Evolutionary conservation across 2,329 filamentous ascomycete species (phyloP), one percentile per base, ranked within the genome.

Genomic region (Helminthosporium solani): DNA sequence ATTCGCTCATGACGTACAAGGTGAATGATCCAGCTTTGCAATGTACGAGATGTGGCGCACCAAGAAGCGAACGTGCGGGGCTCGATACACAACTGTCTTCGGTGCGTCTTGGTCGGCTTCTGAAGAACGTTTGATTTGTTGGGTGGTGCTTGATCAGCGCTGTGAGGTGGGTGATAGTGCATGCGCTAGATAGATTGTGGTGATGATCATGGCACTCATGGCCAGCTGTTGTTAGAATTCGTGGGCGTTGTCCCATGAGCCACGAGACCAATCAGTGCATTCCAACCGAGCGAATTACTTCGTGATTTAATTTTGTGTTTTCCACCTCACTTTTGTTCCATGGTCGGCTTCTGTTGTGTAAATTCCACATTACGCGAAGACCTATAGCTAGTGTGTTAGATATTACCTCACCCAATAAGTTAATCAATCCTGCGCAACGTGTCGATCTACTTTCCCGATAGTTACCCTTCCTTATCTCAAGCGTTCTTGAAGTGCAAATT

Each of bases 1-100:
- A 50, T 49, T 52, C 52, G 54, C 52, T 50, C 56, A 63, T 65
- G 62, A 65, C 62, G 60, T 65, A 50, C 58, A 54, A 55, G 52
- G 46, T 42, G 42, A 42, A 54, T 54, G 49, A 44, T 47, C 46
- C 28, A 31, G 28, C 14, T 31, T 27, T 27, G 25, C 28, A 31
- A 31, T 6, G 49, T 47, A 36, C 49, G 35, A 31, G 47, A 41
- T 62, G 60, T 62, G 60, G 61, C 60, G 60, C 47, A 48, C 45
- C 49, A 56, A 49, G 48, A 42, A 50, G 43, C 46, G 46, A 49
- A 52, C 49, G 56, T 58, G 60, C 62, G 62, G 59, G 58, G 62
- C 53, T 42, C 12, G 31, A 35, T 12, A n/a, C 40, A 7, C 3
- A 12, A 28, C 16, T 5, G 11, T 8, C 16, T 40, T 28, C 3